A percentile compares a stretch with the other conserved stretches of the same genome.
Conservation (phyloP, 345 rosid genomes). For the Hibiscus mutabilis region DNA sequence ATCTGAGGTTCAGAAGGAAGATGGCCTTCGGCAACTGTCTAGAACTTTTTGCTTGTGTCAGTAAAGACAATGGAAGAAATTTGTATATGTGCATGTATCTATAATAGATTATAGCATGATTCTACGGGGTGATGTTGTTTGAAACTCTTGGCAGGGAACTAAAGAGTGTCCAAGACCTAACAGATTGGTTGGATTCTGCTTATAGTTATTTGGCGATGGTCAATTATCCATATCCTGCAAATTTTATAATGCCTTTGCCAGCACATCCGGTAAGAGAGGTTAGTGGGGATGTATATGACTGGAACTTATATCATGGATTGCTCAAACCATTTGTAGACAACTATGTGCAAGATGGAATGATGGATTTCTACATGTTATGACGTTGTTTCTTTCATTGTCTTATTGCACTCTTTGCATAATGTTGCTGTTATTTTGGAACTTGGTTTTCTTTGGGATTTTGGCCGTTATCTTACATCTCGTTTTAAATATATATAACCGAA, state of each 20-base stretch:
- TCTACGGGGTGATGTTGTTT: conserved; percentile 9
- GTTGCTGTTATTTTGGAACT: neutral
- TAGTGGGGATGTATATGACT: conserved; percentile 11
- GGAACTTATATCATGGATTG: neutral
- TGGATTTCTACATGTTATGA: neutral
- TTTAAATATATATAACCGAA: too few relatives aligned
- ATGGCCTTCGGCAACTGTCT: too few relatives aligned
- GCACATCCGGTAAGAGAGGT: conserved; percentile 94
- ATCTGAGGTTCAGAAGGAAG: conserved; percentile 53
- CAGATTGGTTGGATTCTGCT: conserved; percentile 80
- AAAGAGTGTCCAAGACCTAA: conserved; percentile 50
- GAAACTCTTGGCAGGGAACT: conserved; percentile 44
- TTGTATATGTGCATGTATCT: neutral
- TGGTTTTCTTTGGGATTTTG: neutral
- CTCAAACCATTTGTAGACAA: neutral
- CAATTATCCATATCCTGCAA: conserved; percentile 76
- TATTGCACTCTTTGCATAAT: neutral
- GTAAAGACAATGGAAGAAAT: neutral
- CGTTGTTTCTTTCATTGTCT: neutral
- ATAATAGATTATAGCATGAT: neutral
- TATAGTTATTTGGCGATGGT: conserved; percentile 92
- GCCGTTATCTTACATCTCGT: too few relatives aligned
- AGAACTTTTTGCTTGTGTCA: too few relatives aligned
- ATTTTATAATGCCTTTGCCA: conserved; percentile 89
- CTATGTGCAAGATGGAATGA: neutral